Base-by-base conservation (phyloP, 2,329 filamentous ascomycete genomes). In the Plenodomus lindquistii region DNA sequence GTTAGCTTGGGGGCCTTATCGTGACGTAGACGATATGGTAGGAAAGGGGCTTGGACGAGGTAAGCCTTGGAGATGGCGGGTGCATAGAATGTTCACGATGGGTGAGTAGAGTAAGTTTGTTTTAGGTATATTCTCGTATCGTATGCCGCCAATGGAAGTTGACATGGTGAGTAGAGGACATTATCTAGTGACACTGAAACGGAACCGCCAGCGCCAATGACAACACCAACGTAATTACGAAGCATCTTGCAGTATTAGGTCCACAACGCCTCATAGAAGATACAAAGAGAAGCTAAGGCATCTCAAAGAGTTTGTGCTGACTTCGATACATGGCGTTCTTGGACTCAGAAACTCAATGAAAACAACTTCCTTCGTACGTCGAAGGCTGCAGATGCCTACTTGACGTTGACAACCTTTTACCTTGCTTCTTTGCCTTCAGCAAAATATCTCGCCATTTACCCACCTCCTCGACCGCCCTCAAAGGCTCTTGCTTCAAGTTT, bases 401-500 rank as follows among this genome's bases (percentile, higher is more conserved):
- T 17, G 11, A 21, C 29, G 34, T 37, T 21, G 31, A 55, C 20
- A 35, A 60, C 52, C 50, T 62, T 69, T 41, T 56, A 29, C 55
- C 59, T 51, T 57, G 63, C 60, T 59, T 59, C 65, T 66, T 71
- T 36, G 54, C 58, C 48, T 68, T 66, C 36, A 68, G 39, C 48
- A 72, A 50, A n/a, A 57, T 62, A 24, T 71, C 65, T 44, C 62
- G 62, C 78, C 79, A 83, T 39, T 46, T 57, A n/a, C 56, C 65
- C 4, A 78, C 73, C 51, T 74, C 67, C 22, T 68, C 67, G 24
- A 81, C 54, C 18, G 80, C 79, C 42, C 70, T 63, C 13, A 57
- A 52, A 3, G 80, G 78, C 42, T 77, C 74, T 48, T 77, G 78
- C 67, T 80, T 80, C 48, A 76, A 66, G 50, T 72, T 74, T 44